Evolutionary conservation across 441 rosid species (phyloP).

Genomic region (Populus hybrid): DNA sequence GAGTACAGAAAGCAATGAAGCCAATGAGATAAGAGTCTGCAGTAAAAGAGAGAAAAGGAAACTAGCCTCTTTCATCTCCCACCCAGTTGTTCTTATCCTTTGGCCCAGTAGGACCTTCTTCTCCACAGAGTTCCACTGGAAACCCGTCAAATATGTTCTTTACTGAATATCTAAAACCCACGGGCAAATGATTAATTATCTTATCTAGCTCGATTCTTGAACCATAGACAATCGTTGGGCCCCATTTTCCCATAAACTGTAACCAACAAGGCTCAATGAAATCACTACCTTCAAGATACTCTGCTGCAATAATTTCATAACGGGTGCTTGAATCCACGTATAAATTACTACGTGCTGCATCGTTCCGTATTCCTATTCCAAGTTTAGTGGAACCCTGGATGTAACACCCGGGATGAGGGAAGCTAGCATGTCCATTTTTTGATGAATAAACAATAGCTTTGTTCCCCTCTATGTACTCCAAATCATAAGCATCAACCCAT

Average conservation of each 20-base stretch:
- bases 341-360: slow-evolving; percentile 46
- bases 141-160: slow-evolving; percentile 46
- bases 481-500: slow-evolving; percentile 66
- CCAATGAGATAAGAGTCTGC: background rate
- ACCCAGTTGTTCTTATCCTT: slow-evolving; percentile 93
- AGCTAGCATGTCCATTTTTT: slow-evolving; percentile 73
- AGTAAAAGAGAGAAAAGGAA: background rate
- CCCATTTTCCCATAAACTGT: no score
- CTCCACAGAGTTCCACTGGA: slow-evolving; percentile 72
- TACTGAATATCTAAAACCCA: slow-evolving; percentile 30
- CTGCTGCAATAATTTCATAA: slow-evolving; percentile 68
- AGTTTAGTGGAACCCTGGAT: slow-evolving; percentile 66
- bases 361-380: slow-evolving; percentile 77
- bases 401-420: slow-evolving; percentile 61
- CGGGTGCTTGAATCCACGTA: slow-evolving; percentile 57
- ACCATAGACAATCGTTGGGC: no score
- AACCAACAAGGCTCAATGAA: no score
- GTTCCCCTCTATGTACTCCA: slow-evolving; percentile 65
- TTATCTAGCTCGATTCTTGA: slow-evolving; percentile 63
- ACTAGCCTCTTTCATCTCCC: slow-evolving; percentile 81
- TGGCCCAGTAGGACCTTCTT: slow-evolving; percentile 92
- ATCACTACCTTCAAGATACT: slow-evolving; percentile 35
- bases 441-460: slow-evolving; percentile 68
- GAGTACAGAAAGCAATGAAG: slow-evolving; percentile 6
- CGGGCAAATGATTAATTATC: slow-evolving; percentile 48